Conservation (phyloP, 2,329 filamentous ascomycete genomes). For the Cladosporium sp. region DNA sequence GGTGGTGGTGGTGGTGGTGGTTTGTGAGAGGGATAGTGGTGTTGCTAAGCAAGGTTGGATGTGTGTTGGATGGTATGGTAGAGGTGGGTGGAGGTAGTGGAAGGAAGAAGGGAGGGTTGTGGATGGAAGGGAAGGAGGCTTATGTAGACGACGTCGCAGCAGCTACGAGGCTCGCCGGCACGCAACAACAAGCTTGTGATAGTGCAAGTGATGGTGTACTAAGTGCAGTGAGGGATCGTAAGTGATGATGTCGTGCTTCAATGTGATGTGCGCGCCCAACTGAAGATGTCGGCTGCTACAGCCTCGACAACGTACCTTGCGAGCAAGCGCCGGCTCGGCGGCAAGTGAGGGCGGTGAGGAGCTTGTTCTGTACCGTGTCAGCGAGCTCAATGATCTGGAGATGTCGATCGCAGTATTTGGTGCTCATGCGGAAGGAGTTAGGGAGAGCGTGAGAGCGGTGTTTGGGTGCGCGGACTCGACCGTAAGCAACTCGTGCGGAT, state of each 20-base stretch:
- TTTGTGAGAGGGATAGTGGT: neutral
- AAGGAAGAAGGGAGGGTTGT: constrained; percentile 6
- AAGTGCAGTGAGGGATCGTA: neutral
- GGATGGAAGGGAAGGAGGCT: constrained; percentile 5
- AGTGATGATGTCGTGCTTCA: neutral
- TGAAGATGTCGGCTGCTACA: neutral
- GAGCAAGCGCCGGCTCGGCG: neutral
- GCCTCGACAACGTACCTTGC: constrained; percentile 7
- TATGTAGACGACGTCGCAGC: neutral
- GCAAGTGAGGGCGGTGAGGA: neutral
- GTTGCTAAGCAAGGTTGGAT: neutral
- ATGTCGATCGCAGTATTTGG: neutral
- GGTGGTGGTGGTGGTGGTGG: no score
- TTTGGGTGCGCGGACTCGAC: neutral
- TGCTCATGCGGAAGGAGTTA: neutral
- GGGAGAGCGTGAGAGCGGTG: neutral
- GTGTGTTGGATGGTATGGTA: constrained; percentile 8
- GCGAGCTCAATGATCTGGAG: neutral
- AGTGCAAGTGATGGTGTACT: constrained; percentile 1
- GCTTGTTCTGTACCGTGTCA: neutral
- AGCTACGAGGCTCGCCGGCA: neutral
- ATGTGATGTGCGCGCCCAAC: neutral
- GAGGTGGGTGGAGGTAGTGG: constrained; percentile 15
- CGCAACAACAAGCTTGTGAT: neutral
- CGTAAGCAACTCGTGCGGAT: neutral